Conservation (phyloP, 106 monocot genomes). For the Narthecium ossifragum region DNA sequence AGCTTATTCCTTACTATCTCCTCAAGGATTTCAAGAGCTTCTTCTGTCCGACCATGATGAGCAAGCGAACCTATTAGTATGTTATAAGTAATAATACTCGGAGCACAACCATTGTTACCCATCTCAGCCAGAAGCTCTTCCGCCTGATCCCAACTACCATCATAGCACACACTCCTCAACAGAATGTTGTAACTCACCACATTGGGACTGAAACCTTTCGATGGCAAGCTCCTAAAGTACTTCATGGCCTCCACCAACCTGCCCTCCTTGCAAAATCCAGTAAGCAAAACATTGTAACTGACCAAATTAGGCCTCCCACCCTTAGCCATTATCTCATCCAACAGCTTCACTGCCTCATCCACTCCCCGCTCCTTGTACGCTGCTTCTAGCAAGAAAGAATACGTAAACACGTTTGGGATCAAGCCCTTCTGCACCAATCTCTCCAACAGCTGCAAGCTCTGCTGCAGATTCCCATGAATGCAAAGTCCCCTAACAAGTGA, state of each 20-base stretch:
- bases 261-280: slow-evolving; percentile 73
- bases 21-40: slow-evolving; percentile 63
- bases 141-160: slow-evolving; percentile 58
- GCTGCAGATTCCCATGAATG: slow-evolving; percentile 57
- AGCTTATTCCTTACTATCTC: slow-evolving; percentile 49
- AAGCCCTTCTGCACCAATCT: slow-evolving; percentile 59
- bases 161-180: slow-evolving; percentile 61
- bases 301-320: slow-evolving; percentile 75
- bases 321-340: slow-evolving; percentile 69
- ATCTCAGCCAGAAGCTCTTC: slow-evolving; percentile 73
- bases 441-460: slow-evolving; percentile 62
- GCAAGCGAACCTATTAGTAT: slow-evolving; percentile 65
- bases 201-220: slow-evolving; percentile 60
- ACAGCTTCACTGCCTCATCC: slow-evolving; percentile 53
- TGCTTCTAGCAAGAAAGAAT: slow-evolving; percentile 63
- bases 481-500: slow-evolving; percentile 70
- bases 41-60: slow-evolving; percentile 37
- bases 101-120: slow-evolving; percentile 34
- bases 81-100: slow-evolving; percentile 68
- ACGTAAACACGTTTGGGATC: slow-evolving; percentile 71
- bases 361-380: slow-evolving; percentile 74
- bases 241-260: slow-evolving; percentile 50
- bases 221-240: slow-evolving; percentile 46
- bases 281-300: slow-evolving; percentile 79
- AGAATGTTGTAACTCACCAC: slow-evolving; percentile 82